phyloP scores from a whole-genome alignment of 441 rosid genomes.

The Pelargonium australe region DNA sequence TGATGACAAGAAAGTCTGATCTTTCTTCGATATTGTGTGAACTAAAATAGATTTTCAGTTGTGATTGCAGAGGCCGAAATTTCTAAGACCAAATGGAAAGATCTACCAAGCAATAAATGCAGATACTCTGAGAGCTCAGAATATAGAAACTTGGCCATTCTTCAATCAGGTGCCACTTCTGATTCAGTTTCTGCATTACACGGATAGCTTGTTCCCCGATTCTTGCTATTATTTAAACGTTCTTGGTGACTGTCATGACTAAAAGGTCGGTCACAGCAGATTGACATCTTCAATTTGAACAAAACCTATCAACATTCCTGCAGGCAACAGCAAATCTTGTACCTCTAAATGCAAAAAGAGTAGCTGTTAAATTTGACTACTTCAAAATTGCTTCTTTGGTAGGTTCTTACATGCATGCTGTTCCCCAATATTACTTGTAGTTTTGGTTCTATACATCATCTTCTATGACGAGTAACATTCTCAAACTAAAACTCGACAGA shows the following conservation, averaged over 20 bases:
- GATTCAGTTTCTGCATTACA: not conserved
- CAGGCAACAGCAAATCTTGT: constrained; percentile 43
- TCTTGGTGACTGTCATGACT: no score
- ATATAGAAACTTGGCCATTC: constrained; percentile 50
- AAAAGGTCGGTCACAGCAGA: no score
- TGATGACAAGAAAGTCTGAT: no score
- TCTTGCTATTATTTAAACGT: no score
- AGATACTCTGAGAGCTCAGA: constrained; percentile 45
- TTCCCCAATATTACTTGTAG: not conserved
- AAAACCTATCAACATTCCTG: not conserved
- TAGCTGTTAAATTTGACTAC: constrained; percentile 46
- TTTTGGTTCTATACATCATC: no score
- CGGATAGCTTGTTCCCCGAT: no score
- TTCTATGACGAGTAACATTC: no score
- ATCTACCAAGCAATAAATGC: constrained; percentile 48
- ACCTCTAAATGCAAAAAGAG: constrained; percentile 37
- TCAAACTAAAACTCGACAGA: constrained; percentile 12
- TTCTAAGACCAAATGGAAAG: constrained; percentile 47
- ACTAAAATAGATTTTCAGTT: not conserved
- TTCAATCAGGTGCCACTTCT: constrained; percentile 37
- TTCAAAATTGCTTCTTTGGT: constrained; percentile 38
- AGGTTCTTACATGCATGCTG: constrained; percentile 6
- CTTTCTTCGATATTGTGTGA: not conserved
- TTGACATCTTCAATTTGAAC: no score
- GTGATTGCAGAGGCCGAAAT: constrained; percentile 34